These are phyloP conservation scores for Cystobasidium onofrii DNA, from an alignment of 768 basidiomycete species.

Conservation along the genomic window DNA sequence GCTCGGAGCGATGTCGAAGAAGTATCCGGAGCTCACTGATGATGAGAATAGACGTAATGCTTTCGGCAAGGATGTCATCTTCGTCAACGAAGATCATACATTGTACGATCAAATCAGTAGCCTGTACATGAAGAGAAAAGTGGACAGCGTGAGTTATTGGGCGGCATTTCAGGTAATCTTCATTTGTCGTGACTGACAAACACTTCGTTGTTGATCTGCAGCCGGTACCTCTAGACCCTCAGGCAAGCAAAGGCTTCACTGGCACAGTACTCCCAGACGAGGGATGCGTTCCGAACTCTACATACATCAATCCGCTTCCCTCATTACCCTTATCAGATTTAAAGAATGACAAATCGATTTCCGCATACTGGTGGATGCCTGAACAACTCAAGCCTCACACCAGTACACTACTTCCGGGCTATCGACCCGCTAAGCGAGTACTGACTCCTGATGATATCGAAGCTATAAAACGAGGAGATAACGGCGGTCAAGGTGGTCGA, in stretches of 20 bases:
- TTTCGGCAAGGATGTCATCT: slow-evolving; percentile 74
- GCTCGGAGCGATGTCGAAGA: slow-evolving; percentile 68
- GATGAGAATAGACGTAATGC: slow-evolving; percentile 76
- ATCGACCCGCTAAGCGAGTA: slow-evolving; percentile 54
- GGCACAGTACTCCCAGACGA: slow-evolving; percentile 76
- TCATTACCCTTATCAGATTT: slow-evolving; percentile 64
- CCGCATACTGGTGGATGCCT: slow-evolving; percentile 81
- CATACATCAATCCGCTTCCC: slow-evolving; percentile 67
- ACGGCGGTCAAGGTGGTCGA: background rate
- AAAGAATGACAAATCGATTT: slow-evolving; percentile 74
- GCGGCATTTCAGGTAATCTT: too few species aligned
- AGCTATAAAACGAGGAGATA: slow-evolving; percentile 28
- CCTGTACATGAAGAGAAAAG: slow-evolving; percentile 82
- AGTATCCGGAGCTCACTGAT: slow-evolving; percentile 56
- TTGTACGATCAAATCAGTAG: slow-evolving; percentile 80
- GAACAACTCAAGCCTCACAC: slow-evolving; percentile 75
- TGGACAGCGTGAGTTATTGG: slow-evolving; percentile 63
- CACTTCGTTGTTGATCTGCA: slow-evolving; percentile 44
- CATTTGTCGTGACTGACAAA: background rate
- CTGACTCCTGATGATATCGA: slow-evolving; percentile 68
- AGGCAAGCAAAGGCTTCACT: slow-evolving; percentile 65
- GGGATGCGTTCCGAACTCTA: slow-evolving; percentile 82
- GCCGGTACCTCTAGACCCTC: slow-evolving; percentile 65
- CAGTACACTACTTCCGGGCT: slow-evolving; percentile 70
- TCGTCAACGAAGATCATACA: slow-evolving; percentile 72